Percentiles rank a stretch among this genome's conserved stretches.
Evolutionary conservation across 2,329 filamentous ascomycete species (phyloP).

Genomic region (Magnaporthales sp.): DNA sequence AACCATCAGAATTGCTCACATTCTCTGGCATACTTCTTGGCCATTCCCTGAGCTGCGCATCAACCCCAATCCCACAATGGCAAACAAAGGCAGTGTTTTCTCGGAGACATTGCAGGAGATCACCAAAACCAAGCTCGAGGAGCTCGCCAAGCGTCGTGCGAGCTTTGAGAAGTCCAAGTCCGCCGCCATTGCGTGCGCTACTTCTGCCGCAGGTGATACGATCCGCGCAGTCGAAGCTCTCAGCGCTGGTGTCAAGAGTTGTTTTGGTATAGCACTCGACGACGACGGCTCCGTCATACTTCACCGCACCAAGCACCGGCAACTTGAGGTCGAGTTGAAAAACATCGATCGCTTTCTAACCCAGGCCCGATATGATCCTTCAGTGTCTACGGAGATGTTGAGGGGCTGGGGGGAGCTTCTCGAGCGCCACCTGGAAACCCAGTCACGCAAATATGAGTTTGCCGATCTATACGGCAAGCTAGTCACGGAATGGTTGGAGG

Average conservation of each 20-base stretch:
- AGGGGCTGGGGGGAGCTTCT: conserved; percentile 25
- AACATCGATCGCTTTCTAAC: conserved; percentile 30
- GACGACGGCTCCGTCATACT: conserved; percentile 16
- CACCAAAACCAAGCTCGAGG: conserved; percentile 33
- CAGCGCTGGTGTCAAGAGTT: conserved; percentile 25
- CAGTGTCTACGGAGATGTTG: conserved; percentile 25
- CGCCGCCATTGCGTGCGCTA: conserved; percentile 16
- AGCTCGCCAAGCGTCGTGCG: conserved; percentile 29
- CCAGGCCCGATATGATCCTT: conserved; percentile 31
- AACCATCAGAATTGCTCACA: not conserved
- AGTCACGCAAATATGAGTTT: conserved; percentile 33
- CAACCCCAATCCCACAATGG: not conserved
- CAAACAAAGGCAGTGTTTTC: conserved; percentile 17
- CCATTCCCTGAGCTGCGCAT: not conserved
- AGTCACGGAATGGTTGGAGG: conserved; percentile 36
- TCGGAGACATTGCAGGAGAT: conserved; percentile 33
- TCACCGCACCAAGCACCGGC: conserved; percentile 14
- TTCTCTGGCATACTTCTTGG: not conserved
- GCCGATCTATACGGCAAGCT: conserved; percentile 35
- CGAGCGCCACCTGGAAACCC: conserved; percentile 27
- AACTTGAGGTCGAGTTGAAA: conserved; percentile 23
- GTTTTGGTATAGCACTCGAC: conserved; percentile 22
- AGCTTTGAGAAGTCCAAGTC: conserved; percentile 26
- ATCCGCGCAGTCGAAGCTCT: conserved; percentile 11
- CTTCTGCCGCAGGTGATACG: not conserved